phyloP scores from a whole-genome alignment of 1,139 yeast species.

The Pichia sp. region DNA sequence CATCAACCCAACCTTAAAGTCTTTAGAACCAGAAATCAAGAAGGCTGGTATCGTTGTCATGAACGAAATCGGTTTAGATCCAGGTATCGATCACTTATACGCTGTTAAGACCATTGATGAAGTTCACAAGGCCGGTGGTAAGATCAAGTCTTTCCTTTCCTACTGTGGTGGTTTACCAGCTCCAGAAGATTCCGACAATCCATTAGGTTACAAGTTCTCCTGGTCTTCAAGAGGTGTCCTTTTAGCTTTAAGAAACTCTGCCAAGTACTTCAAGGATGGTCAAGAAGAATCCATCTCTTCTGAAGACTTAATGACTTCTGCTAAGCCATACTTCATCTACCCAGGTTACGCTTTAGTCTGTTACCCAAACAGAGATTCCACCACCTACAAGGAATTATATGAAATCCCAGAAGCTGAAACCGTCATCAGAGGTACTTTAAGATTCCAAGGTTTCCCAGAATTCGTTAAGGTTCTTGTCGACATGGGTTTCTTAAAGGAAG shows the following conservation, averaged over 20 bases:
- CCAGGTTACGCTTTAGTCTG: slow-evolving; percentile 95
- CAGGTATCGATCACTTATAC: slow-evolving; percentile 97
- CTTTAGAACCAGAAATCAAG: slow-evolving; percentile 72
- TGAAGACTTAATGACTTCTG: slow-evolving; percentile 93
- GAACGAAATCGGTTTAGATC: slow-evolving; percentile 96
- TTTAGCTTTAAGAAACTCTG: slow-evolving; percentile 91
- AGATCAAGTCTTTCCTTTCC: slow-evolving; percentile 88
- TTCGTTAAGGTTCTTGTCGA: slow-evolving; percentile 94
- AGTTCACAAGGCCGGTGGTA: slow-evolving; percentile 89
- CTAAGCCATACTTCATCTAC: slow-evolving; percentile 92
- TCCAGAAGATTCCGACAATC: slow-evolving; percentile 96
- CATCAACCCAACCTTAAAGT: slow-evolving; percentile 88
- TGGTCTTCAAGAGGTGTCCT: slow-evolving; percentile 99
- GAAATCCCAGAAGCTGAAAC: slow-evolving; percentile 97
- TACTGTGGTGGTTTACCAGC: slow-evolving; percentile 99
- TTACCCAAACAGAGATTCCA: slow-evolving; percentile 98
- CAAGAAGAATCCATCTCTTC: slow-evolving; percentile 75
- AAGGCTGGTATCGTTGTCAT: slow-evolving; percentile 87
- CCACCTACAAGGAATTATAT: slow-evolving; percentile 88
- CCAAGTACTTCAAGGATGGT: slow-evolving; percentile 87
- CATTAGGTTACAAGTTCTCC: slow-evolving; percentile 97
- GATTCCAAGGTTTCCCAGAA: slow-evolving; percentile 99
- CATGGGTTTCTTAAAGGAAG: slow-evolving; percentile 87
- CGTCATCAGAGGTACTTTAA: slow-evolving; percentile 92
- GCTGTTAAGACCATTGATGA: slow-evolving; percentile 98